Evolutionary conservation across 371 early-diverging fungal genomes (phyloP), one percentile per base, ranked within the genome.

Genomic region (Mucor indicus): DNA sequence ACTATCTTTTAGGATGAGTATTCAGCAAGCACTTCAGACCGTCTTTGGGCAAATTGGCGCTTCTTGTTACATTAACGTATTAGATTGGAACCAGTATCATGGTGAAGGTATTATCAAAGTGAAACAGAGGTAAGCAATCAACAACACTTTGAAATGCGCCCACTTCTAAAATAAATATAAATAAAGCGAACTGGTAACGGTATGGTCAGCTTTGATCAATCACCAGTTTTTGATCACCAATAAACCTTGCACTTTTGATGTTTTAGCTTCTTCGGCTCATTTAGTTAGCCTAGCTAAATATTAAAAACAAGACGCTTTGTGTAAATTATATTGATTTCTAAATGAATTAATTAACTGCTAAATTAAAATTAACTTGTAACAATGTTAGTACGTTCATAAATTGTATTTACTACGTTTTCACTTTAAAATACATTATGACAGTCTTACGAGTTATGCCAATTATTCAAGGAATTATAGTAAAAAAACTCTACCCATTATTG

Each of bases 1-100:
- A 31, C 39, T 72, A 2, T 57, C 73, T 4, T 70, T 76, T 29
- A 64, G 77, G 31, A 72, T 72, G 71, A 63, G 58, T 24, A 64
- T 76, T 27, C 67, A 70, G 24, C 71, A 72, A 45, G 73, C 69
- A 17, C 48, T 76, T 2, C 58, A 68, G 24, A 25, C 41, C 11
- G 53, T 50, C 5, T 71, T 70, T 54, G 77, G 77, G 2, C 47
- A 62, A n/a, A 50, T 62, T 5, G 71, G 77, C 8, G 51, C 62
- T 6, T 50, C 69, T 13, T 52, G 57, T 31, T 57, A 58, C 16
- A 47, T 76, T 4, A 71, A 70, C 21, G 54, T 76, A 1, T 57
- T 76, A 9, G 64, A 70, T 33, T 76, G 77, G 77, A 55, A 70
- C 22, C 62, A 59, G 16, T 39, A 54, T 9, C 40, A 37, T 1